Evolutionary conservation across 2,329 filamentous ascomycete species (phyloP).

Genomic region (Coniella vitis): DNA sequence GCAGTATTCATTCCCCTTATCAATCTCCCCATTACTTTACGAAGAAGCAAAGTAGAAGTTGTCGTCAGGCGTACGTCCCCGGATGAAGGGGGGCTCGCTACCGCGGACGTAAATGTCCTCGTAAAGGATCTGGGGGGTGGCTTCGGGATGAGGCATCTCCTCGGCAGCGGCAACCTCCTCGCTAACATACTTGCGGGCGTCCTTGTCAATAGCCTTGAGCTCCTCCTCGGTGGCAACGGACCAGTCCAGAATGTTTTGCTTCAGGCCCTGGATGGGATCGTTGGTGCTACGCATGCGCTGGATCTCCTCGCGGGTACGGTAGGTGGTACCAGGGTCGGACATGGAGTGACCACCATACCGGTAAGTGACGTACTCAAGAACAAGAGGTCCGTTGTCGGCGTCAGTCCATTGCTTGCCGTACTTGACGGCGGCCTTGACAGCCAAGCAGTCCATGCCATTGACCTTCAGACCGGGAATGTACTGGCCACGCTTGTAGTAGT

Average conservation of each 20-base stretch:
- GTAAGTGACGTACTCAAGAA: conserved; percentile 99
- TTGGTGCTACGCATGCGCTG: conserved; percentile 99
- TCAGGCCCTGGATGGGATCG: conserved; percentile 95
- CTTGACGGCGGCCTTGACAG: conserved; percentile 91
- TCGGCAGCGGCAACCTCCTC: conserved; percentile 87
- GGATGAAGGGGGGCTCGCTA: conserved; percentile 79
- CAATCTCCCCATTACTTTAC: conserved; percentile 16
- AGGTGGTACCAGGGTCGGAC: conserved; percentile 98
- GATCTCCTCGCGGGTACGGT: conserved; percentile 98
- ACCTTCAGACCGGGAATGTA: conserved; percentile 99
- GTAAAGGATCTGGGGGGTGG: conserved; percentile 75
- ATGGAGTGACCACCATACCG: conserved; percentile 99
- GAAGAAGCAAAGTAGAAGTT: conserved; percentile 74
- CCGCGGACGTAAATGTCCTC: conserved; percentile 95
- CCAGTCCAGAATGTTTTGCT: conserved; percentile 98
- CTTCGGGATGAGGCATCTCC: conserved; percentile 74
- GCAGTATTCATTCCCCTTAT: conserved; percentile 16
- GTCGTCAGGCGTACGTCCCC: conserved; percentile 85
- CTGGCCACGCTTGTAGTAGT: conserved; percentile 99
- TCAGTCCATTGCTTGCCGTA: conserved; percentile 86
- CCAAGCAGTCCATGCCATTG: conserved; percentile 98
- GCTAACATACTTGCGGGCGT: conserved; percentile 78
- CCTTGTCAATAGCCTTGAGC: conserved; percentile 93
- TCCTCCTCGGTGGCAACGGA: conserved; percentile 85
- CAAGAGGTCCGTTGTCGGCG: conserved; percentile 82